Conservation (phyloP, 805 yeast genomes). For the Danielia reshetovae region DNA sequence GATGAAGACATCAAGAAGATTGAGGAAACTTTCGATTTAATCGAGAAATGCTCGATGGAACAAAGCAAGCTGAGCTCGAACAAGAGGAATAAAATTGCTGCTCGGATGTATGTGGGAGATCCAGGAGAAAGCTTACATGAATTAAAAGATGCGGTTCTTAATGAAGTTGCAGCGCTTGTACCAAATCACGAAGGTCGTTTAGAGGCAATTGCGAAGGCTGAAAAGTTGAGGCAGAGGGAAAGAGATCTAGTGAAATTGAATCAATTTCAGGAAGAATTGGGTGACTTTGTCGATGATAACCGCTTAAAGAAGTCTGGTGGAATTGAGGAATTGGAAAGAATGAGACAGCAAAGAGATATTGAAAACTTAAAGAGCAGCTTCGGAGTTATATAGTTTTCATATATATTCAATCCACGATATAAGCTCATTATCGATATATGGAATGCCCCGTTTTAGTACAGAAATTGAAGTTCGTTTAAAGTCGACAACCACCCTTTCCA, state of each 20-base stretch:
- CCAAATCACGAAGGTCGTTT: constrained; percentile 84
- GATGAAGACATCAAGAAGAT: constrained; percentile 79
- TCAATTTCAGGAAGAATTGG: constrained; percentile 82
- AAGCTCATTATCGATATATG: not conserved
- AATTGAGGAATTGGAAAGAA: constrained; percentile 75
- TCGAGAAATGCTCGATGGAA: constrained; percentile 77
- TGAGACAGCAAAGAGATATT: constrained; percentile 62
- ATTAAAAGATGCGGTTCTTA: constrained; percentile 71
- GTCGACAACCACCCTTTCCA: not conserved
- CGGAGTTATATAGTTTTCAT: constrained; percentile 22
- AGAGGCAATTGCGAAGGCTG: constrained; percentile 88
- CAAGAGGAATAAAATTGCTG: constrained; percentile 34
- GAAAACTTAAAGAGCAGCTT: constrained; percentile 59
- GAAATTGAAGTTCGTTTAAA: not conserved
- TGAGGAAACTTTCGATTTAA: constrained; percentile 73
- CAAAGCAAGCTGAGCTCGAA: constrained; percentile 57
- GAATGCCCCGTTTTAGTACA: not conserved
- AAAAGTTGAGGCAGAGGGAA: constrained; percentile 71
- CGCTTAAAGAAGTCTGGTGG: constrained; percentile 84
- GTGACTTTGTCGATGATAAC: constrained; percentile 74
- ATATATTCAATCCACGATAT: not conserved
- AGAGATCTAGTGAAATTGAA: constrained; percentile 51
- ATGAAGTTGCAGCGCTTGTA: constrained; percentile 70
- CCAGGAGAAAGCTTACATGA: constrained; percentile 61
- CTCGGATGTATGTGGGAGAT: constrained; percentile 46